Base-by-base conservation (phyloP, 2,329 filamentous ascomycete species). In the Penicillium sp. region DNA sequence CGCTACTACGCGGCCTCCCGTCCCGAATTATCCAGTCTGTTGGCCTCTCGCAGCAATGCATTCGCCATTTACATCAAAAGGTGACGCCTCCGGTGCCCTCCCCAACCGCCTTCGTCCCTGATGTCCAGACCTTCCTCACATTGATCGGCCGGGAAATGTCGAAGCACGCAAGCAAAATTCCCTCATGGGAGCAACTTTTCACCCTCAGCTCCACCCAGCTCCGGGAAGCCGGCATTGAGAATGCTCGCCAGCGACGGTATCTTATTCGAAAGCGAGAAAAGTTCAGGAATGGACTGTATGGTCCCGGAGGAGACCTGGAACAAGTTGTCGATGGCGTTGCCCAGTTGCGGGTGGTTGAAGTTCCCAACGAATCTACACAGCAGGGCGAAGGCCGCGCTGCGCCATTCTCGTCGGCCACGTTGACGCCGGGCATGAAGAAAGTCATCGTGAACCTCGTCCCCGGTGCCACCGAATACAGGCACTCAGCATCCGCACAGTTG, bases 161-260 rank as follows among this genome's bases (percentile, higher is more conserved):
- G 62, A 82, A 86, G 64, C 88, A 96, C 74, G 80, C 86, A 40
- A 77, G 81, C 70, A 97, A 97, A 70, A 88, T 98, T 60, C 82
- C 87, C 2, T 85, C 86, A 9, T 97, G 93, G 93, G 86, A 93
- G 43, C 81, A 87, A 5, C 81, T 98, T 37, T 97, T 97, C 77
- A 84, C 84, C 37, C 77, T 93, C 54, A 84, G 81, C 18, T 89
- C 87, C 14, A 68, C 77, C 36, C 84, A 97, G 70, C 77, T 98
- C 56, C 82, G 84, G 56, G 84, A 91, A 59, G 77, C 93, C 14
- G 91, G 93, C 46, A 78, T 97, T 52, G 91, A 97, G 67, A 89
- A 89, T 11, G 80, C 91, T 14, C 84, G 91, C 36, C 80, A 82
- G 56, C 80, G 93, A 52, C 78, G 85, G 47, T 98, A 97, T 65